Base-by-base conservation (phyloP, 805 yeast species). In the Zygoascus tannicola region DNA sequence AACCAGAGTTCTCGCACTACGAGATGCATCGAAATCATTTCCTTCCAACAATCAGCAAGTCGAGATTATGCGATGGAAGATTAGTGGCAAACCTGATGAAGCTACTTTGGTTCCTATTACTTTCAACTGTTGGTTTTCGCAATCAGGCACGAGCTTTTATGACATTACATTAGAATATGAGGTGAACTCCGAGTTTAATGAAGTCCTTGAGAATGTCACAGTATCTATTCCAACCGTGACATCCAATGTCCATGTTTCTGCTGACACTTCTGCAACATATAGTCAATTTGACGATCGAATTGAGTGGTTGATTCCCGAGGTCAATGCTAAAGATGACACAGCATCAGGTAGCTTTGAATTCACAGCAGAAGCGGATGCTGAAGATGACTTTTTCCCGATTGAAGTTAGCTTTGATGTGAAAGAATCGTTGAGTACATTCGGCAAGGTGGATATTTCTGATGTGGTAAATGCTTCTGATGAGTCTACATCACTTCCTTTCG, bases 61-160 rank as follows among this genome's bases (percentile, higher is more conserved):
- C 53, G 94, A 95, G 51, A 94, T 90, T 23, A 75, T 92, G 56
- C 81, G 95, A 71, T 90, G 95, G 97, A 81, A 86, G 62, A 80
- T 80, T 37, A 72, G 70, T 35, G 84, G 82, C 30, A 73, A 75
- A 50, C 85, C 79, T 47, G 79, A 77, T 38, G 70, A 72, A 45
- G 55, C 60, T n/a, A 60, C 67, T 44, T 55, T 73, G 43, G 66
- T 74, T 28, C 97, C 97, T 28, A 63, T 90, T 43, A 70, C 75
- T 38, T 70, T 92, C 51, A 80, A 90, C 33, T 80, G 88, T 33
- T 90, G 98, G 98, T 81, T 86, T 41, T 69, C 79, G 39, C 70
- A 74, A 44, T 72, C 74, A 46, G 76, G 77, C 32, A 73, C 78
- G 46, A 78, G 74, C 38, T 58, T 74, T 43, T 75, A 80, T 46